Conservation (phyloP, 2,329 filamentous ascomycete species). For the Diaporthe eres region DNA sequence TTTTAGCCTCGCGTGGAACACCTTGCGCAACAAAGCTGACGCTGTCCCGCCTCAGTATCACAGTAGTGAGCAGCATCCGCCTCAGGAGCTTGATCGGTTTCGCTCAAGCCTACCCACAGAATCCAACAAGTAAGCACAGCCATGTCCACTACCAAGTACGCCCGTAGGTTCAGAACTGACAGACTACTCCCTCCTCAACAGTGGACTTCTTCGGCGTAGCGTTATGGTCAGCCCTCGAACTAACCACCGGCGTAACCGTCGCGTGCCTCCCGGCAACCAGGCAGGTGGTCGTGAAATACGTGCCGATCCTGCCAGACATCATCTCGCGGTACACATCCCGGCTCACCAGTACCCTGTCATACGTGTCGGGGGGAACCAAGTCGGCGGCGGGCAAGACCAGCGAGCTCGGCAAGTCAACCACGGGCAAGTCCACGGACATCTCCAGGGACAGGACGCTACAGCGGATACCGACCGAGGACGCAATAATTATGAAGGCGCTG, state of each 20-base stretch:
- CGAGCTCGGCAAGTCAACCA: background rate
- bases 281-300: slow-evolving; percentile 26
- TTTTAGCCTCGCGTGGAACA: background rate
- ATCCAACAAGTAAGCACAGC: slow-evolving; percentile 30
- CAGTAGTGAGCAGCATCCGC: slow-evolving; percentile 21
- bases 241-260: slow-evolving; percentile 24
- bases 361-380: background rate
- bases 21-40: background rate
- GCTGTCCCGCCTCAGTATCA: background rate
- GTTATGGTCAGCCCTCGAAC: slow-evolving; percentile 33
- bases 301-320: slow-evolving; percentile 15
- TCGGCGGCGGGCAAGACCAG: background rate
- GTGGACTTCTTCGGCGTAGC: slow-evolving; percentile 35
- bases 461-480: slow-evolving; percentile 22
- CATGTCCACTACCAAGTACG: no score
- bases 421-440: background rate
- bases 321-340: slow-evolving; percentile 1
- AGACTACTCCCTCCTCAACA: background rate
- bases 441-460: slow-evolving; percentile 11
- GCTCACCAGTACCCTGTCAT: slow-evolving; percentile 5
- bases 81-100: slow-evolving; percentile 28
- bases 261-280: slow-evolving; percentile 30
- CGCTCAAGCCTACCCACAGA: slow-evolving; percentile 25
- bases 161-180: background rate
- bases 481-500: background rate